A percentile compares a stretch with the other conserved stretches of the same genome.
These are phyloP conservation scores for Sugiyamaella smithiae DNA, from an alignment of 805 yeast genomes.

Conservation along the genomic window DNA sequence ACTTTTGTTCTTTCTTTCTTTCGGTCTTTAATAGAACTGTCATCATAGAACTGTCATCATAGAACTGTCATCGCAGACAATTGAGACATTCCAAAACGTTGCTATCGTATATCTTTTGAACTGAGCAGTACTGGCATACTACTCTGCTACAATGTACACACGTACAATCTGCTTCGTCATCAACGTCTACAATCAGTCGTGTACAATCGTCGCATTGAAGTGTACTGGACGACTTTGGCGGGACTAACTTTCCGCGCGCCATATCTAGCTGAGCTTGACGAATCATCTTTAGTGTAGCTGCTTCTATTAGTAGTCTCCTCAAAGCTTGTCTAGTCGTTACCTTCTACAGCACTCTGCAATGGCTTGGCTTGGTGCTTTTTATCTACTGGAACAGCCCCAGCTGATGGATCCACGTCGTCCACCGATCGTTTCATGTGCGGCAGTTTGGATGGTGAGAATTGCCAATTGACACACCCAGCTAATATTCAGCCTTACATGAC, in stretches of 20 bases:
- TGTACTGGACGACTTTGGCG: not conserved
- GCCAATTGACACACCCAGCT: too few relatives aligned
- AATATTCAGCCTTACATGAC: too few relatives aligned
- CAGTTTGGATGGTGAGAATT: too few relatives aligned
- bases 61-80: slow-evolving; percentile 18
- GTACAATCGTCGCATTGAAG: slow-evolving; percentile 21
- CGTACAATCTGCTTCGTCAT: slow-evolving; percentile 8
- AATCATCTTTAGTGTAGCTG: slow-evolving; percentile 13
- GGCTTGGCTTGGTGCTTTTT: slow-evolving; percentile 8
- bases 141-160: slow-evolving; percentile 19
- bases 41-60: too few relatives aligned
- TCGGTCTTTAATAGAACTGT: too few relatives aligned
- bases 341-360: slow-evolving; percentile 5
- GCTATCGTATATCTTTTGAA: slow-evolving; percentile 14
- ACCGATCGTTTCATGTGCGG: not conserved
- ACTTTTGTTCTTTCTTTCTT: too few relatives aligned
- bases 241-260: slow-evolving; percentile 9
- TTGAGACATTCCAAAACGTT: slow-evolving; percentile 20
- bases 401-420: not conserved
- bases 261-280: slow-evolving; percentile 21
- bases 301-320: not conserved
- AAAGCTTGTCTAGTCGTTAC: too few relatives aligned
- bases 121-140: slow-evolving; percentile 24
- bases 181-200: slow-evolving; percentile 7
- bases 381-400: not conserved